Evolutionary conservation across 2,329 filamentous ascomycete species (phyloP), one percentile per base, ranked within the genome.

Genomic region (Botrytis deweyae): DNA sequence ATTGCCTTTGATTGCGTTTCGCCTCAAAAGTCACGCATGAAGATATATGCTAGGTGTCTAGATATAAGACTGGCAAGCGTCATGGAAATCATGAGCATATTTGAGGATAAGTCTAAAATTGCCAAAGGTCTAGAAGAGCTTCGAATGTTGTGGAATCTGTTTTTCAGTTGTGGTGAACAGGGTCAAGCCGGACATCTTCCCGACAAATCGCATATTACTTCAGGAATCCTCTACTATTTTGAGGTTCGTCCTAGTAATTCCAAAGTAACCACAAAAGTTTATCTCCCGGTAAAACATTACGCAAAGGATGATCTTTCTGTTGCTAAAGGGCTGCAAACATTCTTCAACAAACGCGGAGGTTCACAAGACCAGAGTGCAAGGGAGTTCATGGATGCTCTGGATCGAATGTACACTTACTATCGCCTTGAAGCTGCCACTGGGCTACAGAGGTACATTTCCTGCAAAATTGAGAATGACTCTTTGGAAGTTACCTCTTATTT

Each of bases 271-370:
- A 42, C 42, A n/a, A 55, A 71, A 12, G 18, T 71, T 20, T 55
- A 71, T 4, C 25, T 71, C 20, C 33, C 59, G 12, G 69, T 71
- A 9, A 38, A 52, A n/a, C 59, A 71, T 62, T 64, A 71, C 25
- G 44, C 18, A 42, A 20, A 38, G 2, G 8, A 49, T 52, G 69
- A 64, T 40, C 33, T 52, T 16, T 70, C 38, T 59, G 18, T 61
- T 40, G 66, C 66, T 25, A 38, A 33, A 70, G 55, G 68, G 6
- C 25, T 70, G 36, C 40, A 46, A 49, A 40, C 22, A 36, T 70
- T 63, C 18, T 49, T 63, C 29, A 36, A 52, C 18, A 29, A 52
- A 36, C 33, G 58, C 5, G 7, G 58, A 49, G 16, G 14, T 16
- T 2, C 7, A 4, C 55, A 44, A n/a, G n/a, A 46, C 16, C 16